Evolutionary conservation across 768 basidiomycete species (phyloP).

Genomic region (Xanthoconium stramineum): DNA sequence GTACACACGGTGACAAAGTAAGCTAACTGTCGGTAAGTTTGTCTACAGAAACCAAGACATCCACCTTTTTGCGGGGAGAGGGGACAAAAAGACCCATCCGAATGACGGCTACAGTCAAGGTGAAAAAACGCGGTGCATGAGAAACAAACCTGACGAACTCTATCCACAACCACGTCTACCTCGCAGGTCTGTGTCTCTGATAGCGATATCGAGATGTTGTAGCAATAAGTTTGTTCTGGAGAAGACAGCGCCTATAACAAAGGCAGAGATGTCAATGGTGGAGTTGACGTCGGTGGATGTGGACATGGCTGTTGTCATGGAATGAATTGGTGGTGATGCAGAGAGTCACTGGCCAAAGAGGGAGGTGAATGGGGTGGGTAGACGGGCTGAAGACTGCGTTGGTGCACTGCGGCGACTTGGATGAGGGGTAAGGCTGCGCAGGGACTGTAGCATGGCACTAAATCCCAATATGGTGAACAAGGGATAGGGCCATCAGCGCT

Average conservation of each 20-base stretch:
- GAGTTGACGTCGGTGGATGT: slow-evolving; percentile 33
- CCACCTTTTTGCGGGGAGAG: slow-evolving; percentile 76
- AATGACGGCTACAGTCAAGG: slow-evolving; percentile 44
- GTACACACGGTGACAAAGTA: background rate
- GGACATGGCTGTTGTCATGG: slow-evolving; percentile 22
- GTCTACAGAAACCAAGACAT: slow-evolving; percentile 79
- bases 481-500: slow-evolving; percentile 49
- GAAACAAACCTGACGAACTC: slow-evolving; percentile 45
- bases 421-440: slow-evolving; percentile 35
- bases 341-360: slow-evolving; percentile 60
- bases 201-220: slow-evolving; percentile 85
- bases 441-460: slow-evolving; percentile 34
- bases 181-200: slow-evolving; percentile 48
- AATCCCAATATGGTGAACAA: slow-evolving; percentile 43
- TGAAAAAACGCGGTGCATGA: slow-evolving; percentile 26
- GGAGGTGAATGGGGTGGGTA: slow-evolving; percentile 74
- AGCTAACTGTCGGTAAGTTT: slow-evolving; percentile 75
- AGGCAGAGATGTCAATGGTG: slow-evolving; percentile 55
- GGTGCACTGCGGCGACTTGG: slow-evolving; percentile 17
- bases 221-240: slow-evolving; percentile 54
- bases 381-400: slow-evolving; percentile 39
- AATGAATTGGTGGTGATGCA: slow-evolving; percentile 29
- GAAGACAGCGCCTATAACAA: slow-evolving; percentile 54
- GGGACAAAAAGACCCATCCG: slow-evolving; percentile 46
- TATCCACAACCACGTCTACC: slow-evolving; percentile 77